phyloP scores from a whole-genome alignment of 2,329 filamentous ascomycete species.

The Atkinsonella texensis region DNA sequence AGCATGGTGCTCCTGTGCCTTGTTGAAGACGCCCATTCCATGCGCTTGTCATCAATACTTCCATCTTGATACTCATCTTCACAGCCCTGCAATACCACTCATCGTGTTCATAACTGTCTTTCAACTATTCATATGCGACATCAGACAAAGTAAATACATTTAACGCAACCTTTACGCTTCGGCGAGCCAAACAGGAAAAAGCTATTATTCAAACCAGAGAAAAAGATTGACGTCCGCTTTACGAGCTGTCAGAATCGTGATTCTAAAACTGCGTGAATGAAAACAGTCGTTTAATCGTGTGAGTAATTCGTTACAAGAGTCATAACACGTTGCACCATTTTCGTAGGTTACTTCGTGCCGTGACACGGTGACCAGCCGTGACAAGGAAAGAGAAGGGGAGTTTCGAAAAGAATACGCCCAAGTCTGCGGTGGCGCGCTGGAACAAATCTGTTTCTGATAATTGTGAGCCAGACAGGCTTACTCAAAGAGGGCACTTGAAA shows the following conservation, averaged over 20 bases:
- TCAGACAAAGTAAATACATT: constrained; percentile 17
- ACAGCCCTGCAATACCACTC: constrained; percentile 6
- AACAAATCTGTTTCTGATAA: too few species aligned
- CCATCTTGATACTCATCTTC: constrained; percentile 9
- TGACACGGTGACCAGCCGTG: constrained; percentile 21
- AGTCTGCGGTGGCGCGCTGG: background rate
- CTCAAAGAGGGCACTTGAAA: too few species aligned
- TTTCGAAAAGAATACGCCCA: constrained; percentile 7
- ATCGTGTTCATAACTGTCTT: background rate
- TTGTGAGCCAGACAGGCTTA: too few species aligned
- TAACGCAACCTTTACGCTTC: constrained; percentile 10
- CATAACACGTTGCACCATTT: constrained; percentile 22
- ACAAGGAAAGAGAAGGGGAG: constrained; percentile 20
- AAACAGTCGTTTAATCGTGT: constrained; percentile 23
- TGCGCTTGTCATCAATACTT: constrained; percentile 10
- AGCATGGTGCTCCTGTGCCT: constrained; percentile 6
- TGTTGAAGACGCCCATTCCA: constrained; percentile 9
- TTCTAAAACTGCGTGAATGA: constrained; percentile 4
- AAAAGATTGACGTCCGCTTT: background rate
- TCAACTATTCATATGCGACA: constrained; percentile 2
- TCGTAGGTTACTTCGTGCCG: constrained; percentile 19
- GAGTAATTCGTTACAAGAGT: constrained; percentile 17
- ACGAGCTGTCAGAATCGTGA: background rate
- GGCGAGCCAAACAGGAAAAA: background rate
- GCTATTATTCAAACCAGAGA: background rate